Evolutionary conservation across 2,329 filamentous ascomycete species (phyloP).

Genomic region (Talaromyces sp.): DNA sequence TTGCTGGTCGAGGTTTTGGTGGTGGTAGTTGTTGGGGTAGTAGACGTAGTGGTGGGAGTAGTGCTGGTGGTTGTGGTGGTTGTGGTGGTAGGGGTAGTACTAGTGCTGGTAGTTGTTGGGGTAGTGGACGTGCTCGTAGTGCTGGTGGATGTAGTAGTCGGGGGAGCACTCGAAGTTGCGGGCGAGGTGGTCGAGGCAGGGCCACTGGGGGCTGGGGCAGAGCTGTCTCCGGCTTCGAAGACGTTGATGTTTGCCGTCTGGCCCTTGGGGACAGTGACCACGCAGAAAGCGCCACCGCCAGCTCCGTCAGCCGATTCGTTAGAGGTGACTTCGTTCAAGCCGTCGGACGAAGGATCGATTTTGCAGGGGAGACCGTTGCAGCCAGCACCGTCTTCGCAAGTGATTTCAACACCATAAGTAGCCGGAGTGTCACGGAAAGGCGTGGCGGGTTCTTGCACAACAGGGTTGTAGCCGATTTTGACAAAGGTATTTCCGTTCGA

Average conservation of each 20-base stretch:
- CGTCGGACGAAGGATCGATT: slow-evolving; percentile 58
- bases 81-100: slow-evolving; percentile 11
- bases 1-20: slow-evolving; percentile 15
- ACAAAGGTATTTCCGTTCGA: slow-evolving; percentile 62
- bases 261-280: slow-evolving; percentile 68
- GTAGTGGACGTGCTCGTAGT: slow-evolving; percentile 13
- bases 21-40: slow-evolving; percentile 7
- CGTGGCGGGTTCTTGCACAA: slow-evolving; percentile 55
- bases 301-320: slow-evolving; percentile 59
- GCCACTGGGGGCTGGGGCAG: not conserved
- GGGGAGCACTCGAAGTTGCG: slow-evolving; percentile 7
- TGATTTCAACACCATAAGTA: slow-evolving; percentile 64
- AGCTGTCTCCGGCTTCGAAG: slow-evolving; percentile 35
- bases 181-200: slow-evolving; percentile 9
- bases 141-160: slow-evolving; percentile 4
- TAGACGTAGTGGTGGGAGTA: slow-evolving; percentile 16
- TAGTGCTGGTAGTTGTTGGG: slow-evolving; percentile 12
- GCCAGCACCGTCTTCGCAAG: slow-evolving; percentile 55
- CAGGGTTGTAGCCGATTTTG: slow-evolving; percentile 75
- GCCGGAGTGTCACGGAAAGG: slow-evolving; percentile 56
- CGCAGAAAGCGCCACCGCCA: slow-evolving; percentile 67
- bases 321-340: slow-evolving; percentile 52
- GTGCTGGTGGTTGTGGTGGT: slow-evolving; percentile 16
- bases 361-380: slow-evolving; percentile 73
- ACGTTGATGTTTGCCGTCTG: slow-evolving; percentile 64